Base-by-base conservation (phyloP, 192 early-diverging fungal genomes). In the Chytriomyces sp. region DNA sequence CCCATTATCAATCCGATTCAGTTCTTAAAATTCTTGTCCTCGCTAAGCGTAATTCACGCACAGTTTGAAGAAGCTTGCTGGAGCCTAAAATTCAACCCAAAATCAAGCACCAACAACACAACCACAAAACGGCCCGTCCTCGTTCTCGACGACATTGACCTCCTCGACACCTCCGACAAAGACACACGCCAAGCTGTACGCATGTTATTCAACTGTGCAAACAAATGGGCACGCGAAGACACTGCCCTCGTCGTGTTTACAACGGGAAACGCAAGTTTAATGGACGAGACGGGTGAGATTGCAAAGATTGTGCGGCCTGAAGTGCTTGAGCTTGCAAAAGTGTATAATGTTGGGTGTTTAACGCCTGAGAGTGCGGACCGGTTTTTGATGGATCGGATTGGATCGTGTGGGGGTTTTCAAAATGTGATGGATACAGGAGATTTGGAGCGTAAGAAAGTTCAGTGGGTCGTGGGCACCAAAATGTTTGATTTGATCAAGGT, bases 171-270 rank as follows among this genome's bases (percentile, higher is more conserved):
- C 16, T 24, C 49, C 18, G 67, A 72, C 64, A 45, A 62, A 23
- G 64, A 71, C 11, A 71, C 50, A 2, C 6, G 10, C 8, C 18
- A 72, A 43, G 50, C 77, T 45, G 45, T 74, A 1, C 28, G 69
- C 6, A 64, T 79, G 62, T 61, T 79, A 8, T 79, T 79, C 70
- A 79, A 73, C 57, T 69, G 70, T 63, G 77, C 77, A 11, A 73
- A 61, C 77, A 79, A 79, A 44, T 79, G 62, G 69, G 69, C 77
- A 63, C 47, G 70, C 6, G 77, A 79, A 50, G 77, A 79, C 69
- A 72, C 77, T 2, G 77, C 77, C 7, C 24, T 72, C 0, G 68
- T 79, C 61, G 35, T 61, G 20, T 79, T 79, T 45, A 79, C 77
- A 13, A 59, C 47, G 2, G 6, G 13, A 9, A 20, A 24, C 45